phyloP scores from a whole-genome alignment of 2,329 filamentous ascomycete genomes.

The Fonsecaea multimorphosa region DNA sequence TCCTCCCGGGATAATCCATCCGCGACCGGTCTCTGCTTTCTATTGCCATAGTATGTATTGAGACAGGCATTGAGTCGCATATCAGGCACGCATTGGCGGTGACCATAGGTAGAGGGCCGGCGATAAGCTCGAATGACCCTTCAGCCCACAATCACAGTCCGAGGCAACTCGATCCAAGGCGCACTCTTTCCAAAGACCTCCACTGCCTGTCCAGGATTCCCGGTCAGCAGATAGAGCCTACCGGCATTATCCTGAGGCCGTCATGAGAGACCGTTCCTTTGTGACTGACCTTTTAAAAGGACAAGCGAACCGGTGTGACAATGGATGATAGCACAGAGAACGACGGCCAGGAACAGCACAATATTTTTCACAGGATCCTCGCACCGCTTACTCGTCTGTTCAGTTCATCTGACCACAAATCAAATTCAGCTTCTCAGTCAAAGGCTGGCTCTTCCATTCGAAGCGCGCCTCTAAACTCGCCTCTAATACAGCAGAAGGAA shows the following conservation, averaged over 20 bases:
- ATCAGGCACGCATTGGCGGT: neutral
- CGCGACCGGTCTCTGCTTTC: neutral
- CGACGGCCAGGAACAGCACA: neutral
- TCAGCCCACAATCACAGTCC: too few species aligned
- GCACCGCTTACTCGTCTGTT: slow-evolving; percentile 7
- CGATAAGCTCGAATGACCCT: too few species aligned
- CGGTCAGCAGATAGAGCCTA: neutral
- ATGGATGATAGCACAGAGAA: slow-evolving; percentile 20
- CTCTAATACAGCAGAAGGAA: neutral
- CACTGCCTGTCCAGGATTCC: neutral
- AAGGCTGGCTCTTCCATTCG: neutral
- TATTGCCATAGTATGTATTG: neutral
- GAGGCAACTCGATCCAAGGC: neutral
- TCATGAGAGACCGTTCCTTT: slow-evolving; percentile 10
- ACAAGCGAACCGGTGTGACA: slow-evolving; percentile 1
- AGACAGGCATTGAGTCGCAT: neutral
- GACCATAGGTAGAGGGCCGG: too few species aligned
- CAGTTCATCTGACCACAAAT: neutral
- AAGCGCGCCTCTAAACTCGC: neutral
- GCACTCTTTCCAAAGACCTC: neutral
- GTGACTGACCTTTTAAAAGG: slow-evolving; percentile 6
- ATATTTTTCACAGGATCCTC: slow-evolving; percentile 6
- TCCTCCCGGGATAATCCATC: neutral
- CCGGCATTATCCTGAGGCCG: neutral
- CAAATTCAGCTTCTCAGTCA: neutral